Base-by-base conservation (phyloP, 352 stramenopile species). In the Phytopythium montanum region DNA sequence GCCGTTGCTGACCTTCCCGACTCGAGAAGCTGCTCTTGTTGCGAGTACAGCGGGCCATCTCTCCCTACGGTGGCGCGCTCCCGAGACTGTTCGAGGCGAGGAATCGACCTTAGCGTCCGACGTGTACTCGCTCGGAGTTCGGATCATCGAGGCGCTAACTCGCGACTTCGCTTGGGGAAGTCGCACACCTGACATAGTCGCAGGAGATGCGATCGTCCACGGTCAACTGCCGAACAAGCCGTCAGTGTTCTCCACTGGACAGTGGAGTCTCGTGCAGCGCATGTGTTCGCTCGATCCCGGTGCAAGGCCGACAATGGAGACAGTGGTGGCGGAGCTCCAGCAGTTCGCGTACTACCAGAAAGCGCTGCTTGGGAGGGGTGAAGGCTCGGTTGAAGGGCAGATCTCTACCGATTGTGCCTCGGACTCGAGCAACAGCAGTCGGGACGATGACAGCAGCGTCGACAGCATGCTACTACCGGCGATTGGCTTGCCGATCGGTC, bases 111-210 rank as follows among this genome's bases (percentile, higher is more conserved):
- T 36, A 12, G 29, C 50, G 3, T 23, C 50, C 10, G 31, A 56
- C 33, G 50, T 56, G 29, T 56, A 56, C n/a, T 42, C 50, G 50
- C 19, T 54, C 18, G 49, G 49, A 10, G 21, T 54, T 29, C 49
- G 49, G 28, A 42, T 54, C 12, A 39, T 42, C 18, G 49, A 54
- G 10, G 29, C 49, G 3, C 25, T 54, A 16, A 54, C 49, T 2
- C 49, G 49, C 10, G 49, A 54, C 28, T 42, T 42, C 49, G 49
- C 49, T 3, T 56, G 50, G 50, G 50, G 50, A 1, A 26, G 50
- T 31, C 26, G 31, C n/a, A 56, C 50, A 5, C 28, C 50, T 16
- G 50, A 56, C 18, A 12, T 56, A 3, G 31, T 56, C 3, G 50
- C 50, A 10, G 50, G 50, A 1, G 50, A 56, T n/a, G 50, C 29